Percentiles rank a stretch among this genome's conserved stretches.
Evolutionary conservation across 2,329 filamentous ascomycete genomes (phyloP).

Genomic region (Fusarium penzigii): DNA sequence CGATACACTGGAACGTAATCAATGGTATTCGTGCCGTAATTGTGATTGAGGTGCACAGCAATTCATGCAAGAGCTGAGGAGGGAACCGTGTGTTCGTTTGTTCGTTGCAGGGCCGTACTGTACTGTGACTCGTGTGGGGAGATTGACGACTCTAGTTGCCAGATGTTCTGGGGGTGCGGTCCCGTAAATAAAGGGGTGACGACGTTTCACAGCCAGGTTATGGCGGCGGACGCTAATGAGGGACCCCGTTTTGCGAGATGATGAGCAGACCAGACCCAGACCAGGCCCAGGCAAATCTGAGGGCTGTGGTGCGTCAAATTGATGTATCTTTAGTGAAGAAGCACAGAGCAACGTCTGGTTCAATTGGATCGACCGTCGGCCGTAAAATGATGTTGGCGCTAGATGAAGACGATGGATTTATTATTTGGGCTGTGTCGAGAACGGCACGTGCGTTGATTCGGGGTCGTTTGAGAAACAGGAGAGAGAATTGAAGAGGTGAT

Average conservation of each 20-base stretch:
- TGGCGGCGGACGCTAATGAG: constrained; percentile 20
- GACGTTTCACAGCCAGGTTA: constrained; percentile 30
- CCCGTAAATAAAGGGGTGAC: constrained; percentile 23
- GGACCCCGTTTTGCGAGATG: constrained; percentile 4
- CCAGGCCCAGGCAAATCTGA: no score
- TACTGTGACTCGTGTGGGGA: constrained; percentile 15
- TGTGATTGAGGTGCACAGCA: no score
- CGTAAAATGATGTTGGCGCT: background rate
- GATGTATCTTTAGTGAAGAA: no score
- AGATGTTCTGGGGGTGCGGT: background rate
- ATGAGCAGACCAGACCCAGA: constrained; percentile 10
- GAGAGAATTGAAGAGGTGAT: background rate
- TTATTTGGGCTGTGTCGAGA: background rate
- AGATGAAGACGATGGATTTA: background rate
- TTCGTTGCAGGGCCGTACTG: no score
- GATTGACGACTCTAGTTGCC: constrained; percentile 11
- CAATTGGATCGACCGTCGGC: background rate
- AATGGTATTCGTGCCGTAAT: no score
- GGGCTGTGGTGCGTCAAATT: no score
- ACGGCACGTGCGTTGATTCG: background rate
- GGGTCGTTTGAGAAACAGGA: background rate
- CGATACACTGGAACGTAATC: no score
- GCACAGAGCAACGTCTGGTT: background rate
- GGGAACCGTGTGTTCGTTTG: no score
- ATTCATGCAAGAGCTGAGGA: background rate